phyloP scores from a whole-genome alignment of 176 grass and related monocot genomes.

The Triticum monococcum region DNA sequence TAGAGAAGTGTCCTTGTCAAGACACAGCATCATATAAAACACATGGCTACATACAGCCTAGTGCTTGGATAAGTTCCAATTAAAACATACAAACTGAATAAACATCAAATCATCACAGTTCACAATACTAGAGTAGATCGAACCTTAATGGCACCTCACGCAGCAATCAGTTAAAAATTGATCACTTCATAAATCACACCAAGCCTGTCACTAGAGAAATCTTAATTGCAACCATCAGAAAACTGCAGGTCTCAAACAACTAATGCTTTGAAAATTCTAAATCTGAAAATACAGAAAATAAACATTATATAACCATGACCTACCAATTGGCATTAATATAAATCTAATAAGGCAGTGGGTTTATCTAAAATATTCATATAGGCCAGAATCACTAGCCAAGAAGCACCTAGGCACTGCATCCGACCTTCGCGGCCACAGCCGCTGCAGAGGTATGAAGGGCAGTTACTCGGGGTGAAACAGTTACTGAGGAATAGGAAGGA shows the following conservation, averaged over 20 bases:
- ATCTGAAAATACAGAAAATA: neutral
- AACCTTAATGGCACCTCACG: neutral
- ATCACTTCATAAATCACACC: neutral
- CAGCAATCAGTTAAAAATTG: neutral
- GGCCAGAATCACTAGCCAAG: too few species aligned
- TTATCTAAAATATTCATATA: too few species aligned
- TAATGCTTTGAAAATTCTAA: neutral
- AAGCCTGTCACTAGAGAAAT: neutral
- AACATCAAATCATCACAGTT: neutral
- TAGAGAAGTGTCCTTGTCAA: neutral
- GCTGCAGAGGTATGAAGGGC: too few species aligned
- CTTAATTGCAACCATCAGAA: neutral
- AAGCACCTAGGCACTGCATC: too few species aligned
- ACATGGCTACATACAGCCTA: neutral
- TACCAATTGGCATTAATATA: too few species aligned
- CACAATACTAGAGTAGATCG: neutral
- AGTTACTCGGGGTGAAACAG: too few species aligned
- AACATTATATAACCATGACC: neutral
- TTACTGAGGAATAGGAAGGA: too few species aligned
- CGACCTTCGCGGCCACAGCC: too few species aligned
- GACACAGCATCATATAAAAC: too few species aligned
- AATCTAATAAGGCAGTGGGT: too few species aligned
- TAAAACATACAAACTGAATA: neutral
- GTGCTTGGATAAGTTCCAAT: neutral
- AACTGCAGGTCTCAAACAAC: neutral